Percentiles rank a stretch among this genome's conserved stretches.
Conservation (phyloP, 768 basidiomycete genomes). For the Symmetrospora coprosmae region DNA sequence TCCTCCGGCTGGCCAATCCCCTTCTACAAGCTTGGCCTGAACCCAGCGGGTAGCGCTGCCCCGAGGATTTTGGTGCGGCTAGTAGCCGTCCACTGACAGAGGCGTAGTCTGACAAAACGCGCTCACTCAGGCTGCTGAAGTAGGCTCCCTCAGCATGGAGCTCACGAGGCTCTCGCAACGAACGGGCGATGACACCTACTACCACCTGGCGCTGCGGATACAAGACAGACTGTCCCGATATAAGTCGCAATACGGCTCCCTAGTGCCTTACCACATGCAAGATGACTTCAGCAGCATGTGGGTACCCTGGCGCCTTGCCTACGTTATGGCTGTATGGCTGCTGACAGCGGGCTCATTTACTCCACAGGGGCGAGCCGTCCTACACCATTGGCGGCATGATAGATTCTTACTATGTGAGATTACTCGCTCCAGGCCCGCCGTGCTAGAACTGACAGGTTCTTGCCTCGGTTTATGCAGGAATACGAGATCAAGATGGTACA, state of each 20-base stretch:
- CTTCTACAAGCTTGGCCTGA: constrained; percentile 35
- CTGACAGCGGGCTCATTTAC: background rate
- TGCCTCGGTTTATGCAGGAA: too few species aligned
- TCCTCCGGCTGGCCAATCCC: constrained; percentile 35
- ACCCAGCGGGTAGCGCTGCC: background rate
- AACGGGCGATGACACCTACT: constrained; percentile 39
- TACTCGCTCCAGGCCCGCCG: background rate
- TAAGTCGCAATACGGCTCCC: constrained; percentile 1
- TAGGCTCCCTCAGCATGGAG: constrained; percentile 40
- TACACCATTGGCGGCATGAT: constrained; percentile 37
- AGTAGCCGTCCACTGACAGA: constrained; percentile 7
- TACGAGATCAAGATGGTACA: constrained; percentile 41
- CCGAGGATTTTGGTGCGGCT: background rate
- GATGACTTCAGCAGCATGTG: background rate
- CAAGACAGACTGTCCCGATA: background rate
- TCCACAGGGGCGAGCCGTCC: background rate
- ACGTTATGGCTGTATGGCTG: too few species aligned
- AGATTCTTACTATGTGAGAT: constrained; percentile 31
- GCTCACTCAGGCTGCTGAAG: constrained; percentile 36
- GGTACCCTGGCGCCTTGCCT: background rate
- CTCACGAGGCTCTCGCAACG: constrained; percentile 37
- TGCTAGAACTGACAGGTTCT: constrained; percentile 35
- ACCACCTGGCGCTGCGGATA: constrained; percentile 19
- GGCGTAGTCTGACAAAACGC: constrained; percentile 22
- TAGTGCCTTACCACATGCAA: background rate